Evolutionary conservation across 306 rosid species (phyloP), one percentile per base, ranked within the genome.

Genomic region (Prunus padus): DNA sequence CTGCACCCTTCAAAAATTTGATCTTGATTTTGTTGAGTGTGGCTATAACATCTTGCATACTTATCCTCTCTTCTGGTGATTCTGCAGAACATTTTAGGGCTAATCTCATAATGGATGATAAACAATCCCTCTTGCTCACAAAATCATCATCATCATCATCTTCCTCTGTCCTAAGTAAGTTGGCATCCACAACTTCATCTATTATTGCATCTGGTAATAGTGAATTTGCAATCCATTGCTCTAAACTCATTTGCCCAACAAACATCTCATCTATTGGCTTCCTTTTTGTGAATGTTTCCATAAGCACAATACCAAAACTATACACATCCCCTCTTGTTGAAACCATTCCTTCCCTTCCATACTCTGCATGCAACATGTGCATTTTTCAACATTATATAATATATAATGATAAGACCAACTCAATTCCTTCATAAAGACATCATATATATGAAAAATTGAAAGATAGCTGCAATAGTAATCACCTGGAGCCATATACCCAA

Each of bases 401-500:
- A 26, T 5, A 26, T 10, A 50, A 26, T 3, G 20, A 20, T 18
- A 45, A 11, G 18, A 15, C 18, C 7, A 9, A 16, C 19, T 26
- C 15, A 16, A 49, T 31, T 49, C 54, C 37, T 61, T 26, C n/a
- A 61, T 14, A 14, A 7, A 16, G 49, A 12, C 19, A 45, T 15
- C 26, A 23, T 5, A 60, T 14, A 26, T 26, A 11, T 8, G 19
- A 46, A 46, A 60, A 60, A 25, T 22, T 26, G 65, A 25, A 60
- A 67, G 16, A 44, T 11, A 13, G 2, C 37, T 5, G 19, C 6
- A 14, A 56, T 10, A 22, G 3, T 25, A 30, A n/a, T 70, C 63
- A 85, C 85, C 86, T 62, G 88, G 88, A 69, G 88, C 85, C 83
- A 87, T 82, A 11, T 84, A 82, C 8, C 88, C 90, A 65, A 75